Percentiles rank a stretch among this genome's conserved stretches.
phyloP scores from a whole-genome alignment of 177 flowering plant genomes.

The Vitis hybrid region DNA sequence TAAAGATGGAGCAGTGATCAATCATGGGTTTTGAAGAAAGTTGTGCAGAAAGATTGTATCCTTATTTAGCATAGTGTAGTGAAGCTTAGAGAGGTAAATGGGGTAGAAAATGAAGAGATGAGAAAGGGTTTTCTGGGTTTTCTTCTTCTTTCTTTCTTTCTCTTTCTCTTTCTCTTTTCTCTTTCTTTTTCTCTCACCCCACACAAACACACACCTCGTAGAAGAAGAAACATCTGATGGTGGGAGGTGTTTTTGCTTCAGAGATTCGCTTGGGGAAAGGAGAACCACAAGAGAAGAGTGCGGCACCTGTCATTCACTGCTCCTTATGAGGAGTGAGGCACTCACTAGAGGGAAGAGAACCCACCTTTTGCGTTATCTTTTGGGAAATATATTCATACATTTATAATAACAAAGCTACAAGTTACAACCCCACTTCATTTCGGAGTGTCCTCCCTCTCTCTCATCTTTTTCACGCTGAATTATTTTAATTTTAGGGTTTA shows the following conservation, averaged over 20 bases:
- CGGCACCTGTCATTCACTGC: constrained; percentile 6
- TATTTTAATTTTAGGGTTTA: too few species aligned
- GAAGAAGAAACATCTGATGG: not conserved
- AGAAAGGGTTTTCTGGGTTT: not conserved
- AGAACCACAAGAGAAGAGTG: constrained; percentile 2
- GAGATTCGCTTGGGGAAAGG: constrained; percentile 21
- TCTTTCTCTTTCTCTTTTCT: too few species aligned
- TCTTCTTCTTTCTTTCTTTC: too few species aligned
- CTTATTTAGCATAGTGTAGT: constrained; percentile 20
- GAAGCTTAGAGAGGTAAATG: constrained; percentile 7
- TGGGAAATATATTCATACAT: too few species aligned
- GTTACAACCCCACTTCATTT: too few species aligned
- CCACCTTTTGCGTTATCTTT: not conserved
- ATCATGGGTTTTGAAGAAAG: constrained; percentile 17
- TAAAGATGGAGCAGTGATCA: constrained; percentile 30
- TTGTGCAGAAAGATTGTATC: constrained; percentile 14
- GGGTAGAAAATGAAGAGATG: not conserved
- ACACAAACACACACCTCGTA: not conserved
- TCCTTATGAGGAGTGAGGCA: constrained; percentile 6
- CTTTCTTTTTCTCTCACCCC: too few species aligned
- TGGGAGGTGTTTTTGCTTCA: not conserved
- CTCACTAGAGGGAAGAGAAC: constrained; percentile 1
- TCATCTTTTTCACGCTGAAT: too few species aligned
- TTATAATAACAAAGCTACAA: too few species aligned
- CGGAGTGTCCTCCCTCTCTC: too few species aligned